A percentile compares a stretch with the other conserved stretches of the same genome.
Conservation (phyloP, 331 rosid species). For the Malus hybrid region DNA sequence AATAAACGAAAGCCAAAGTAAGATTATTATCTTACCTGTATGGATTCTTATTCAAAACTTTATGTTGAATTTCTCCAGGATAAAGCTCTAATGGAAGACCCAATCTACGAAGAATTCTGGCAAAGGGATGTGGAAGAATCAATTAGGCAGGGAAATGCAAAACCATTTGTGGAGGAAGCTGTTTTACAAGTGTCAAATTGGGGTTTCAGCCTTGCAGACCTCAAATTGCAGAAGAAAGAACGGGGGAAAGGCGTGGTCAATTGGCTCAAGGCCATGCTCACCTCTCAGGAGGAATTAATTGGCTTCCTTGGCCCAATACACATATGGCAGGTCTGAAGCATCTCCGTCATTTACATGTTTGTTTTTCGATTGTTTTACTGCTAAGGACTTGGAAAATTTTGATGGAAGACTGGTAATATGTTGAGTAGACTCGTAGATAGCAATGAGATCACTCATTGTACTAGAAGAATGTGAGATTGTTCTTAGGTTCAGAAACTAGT, state of each 20-base stretch:
- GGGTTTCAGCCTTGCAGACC: conserved; percentile 94
- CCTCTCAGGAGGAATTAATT: conserved; percentile 49
- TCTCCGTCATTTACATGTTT: not conserved
- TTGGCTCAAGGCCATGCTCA: conserved; percentile 67
- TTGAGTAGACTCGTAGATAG: not conserved
- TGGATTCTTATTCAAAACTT: not conserved
- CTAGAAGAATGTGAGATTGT: not conserved
- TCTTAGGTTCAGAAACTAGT: not conserved
- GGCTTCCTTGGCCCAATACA: conserved; percentile 98
- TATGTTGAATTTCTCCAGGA: conserved; percentile 40
- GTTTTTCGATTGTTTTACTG: not conserved
- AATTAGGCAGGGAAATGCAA: conserved; percentile 63
- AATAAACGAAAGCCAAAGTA: too few relatives aligned
- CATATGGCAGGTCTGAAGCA: conserved; percentile 82
- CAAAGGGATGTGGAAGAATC: conserved; percentile 98
- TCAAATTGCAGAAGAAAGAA: conserved; percentile 73
- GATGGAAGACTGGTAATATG: not conserved
- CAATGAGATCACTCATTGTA: not conserved
- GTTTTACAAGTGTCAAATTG: conserved; percentile 78
- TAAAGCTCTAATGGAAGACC: conserved; percentile 85
- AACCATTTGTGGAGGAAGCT: conserved; percentile 92
- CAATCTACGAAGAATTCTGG: conserved; percentile 93
- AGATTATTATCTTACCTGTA: not conserved
- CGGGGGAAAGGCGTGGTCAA: conserved; percentile 38
- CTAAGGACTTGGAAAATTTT: not conserved